Base-by-base conservation (phyloP, 257 asterid species). In the Nyctanthes arbortristis region DNA sequence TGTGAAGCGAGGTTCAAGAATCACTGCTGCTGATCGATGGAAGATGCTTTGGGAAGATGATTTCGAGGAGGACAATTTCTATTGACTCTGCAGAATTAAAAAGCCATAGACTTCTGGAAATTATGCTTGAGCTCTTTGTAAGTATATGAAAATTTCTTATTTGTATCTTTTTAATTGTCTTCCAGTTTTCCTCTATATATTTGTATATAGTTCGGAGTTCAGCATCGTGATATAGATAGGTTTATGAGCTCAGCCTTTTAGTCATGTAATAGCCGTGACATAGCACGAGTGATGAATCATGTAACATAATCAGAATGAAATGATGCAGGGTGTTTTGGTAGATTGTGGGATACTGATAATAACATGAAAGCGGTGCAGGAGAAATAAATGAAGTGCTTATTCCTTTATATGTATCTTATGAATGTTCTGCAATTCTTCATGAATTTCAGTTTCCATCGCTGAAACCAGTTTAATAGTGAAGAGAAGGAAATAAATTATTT, bases 1-100 rank as follows among this genome's bases (percentile, higher is more conserved):
- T 14, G 82, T 80, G 4, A 63, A 28, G 3, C 59, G 74, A 14
- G 73, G 80, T 33, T 65, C 65, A 33, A 22, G 67, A 27, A 61
- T 28, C 8, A 30, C 69, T 54, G 86, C 80, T 34, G 93, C 75
- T 49, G 96, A 89, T 63, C 77, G 64, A 20, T 84, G 89, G 92
- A 84, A 81, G 84, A 76, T 80, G 78, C 83, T 85, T 80, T 85
- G 91, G 95, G 77, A 69, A 24, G 87, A 79, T 65, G 79, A 78
- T 55, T 73, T 78, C 20, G 88, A 75, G 63, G 66, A 80, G 62
- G 77, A 77, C 49, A 52, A 74, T 63, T 78, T 85, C 28, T 36
- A 72, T 63, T 69, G 55, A 10, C 31, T 52, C 59, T 52, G 59
- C 59, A 9, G 31, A 52, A 22, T 52, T 52, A n/a, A 22, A 52